phyloP scores from a whole-genome alignment of 1,139 yeast species.

The Candida sp. region DNA sequence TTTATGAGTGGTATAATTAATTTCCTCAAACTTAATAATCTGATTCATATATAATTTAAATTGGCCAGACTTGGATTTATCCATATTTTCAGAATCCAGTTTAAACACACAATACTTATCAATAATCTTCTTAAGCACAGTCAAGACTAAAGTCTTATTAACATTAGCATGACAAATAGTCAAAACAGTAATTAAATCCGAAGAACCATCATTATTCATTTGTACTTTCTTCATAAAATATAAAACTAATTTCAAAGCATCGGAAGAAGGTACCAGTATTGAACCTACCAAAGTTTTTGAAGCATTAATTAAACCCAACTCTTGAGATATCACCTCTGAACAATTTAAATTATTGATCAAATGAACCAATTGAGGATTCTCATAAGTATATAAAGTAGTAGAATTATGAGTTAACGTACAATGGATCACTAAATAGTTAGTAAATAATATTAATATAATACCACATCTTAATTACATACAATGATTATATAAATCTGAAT shows the following conservation, averaged over 20 bases:
- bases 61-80: slow-evolving; percentile 36
- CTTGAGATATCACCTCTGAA: slow-evolving; percentile 53
- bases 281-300: slow-evolving; percentile 44
- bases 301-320: slow-evolving; percentile 50
- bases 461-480: slow-evolving; percentile 21
- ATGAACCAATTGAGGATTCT: slow-evolving; percentile 40
- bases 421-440: slow-evolving; percentile 30
- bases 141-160: slow-evolving; percentile 42
- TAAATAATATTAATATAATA: slow-evolving; percentile 3
- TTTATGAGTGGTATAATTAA: slow-evolving; percentile 37
- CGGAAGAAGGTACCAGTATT: slow-evolving; percentile 30
- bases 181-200: slow-evolving; percentile 49
- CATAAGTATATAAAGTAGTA: slow-evolving; percentile 55
- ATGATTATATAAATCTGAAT: slow-evolving; percentile 25
- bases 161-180: slow-evolving; percentile 43
- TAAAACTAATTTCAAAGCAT: slow-evolving; percentile 32
- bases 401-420: slow-evolving; percentile 51
- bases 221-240: slow-evolving; percentile 49
- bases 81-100: slow-evolving; percentile 12
- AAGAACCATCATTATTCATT: slow-evolving; percentile 40
- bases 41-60: slow-evolving; percentile 52
- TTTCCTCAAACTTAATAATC: slow-evolving; percentile 48
- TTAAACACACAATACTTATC: slow-evolving; percentile 46
- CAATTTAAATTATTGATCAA: slow-evolving; percentile 42
- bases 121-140: slow-evolving; percentile 47